Evolutionary conservation across 345 rosid genomes (phyloP).

Genomic region (Iberis pinnata): DNA sequence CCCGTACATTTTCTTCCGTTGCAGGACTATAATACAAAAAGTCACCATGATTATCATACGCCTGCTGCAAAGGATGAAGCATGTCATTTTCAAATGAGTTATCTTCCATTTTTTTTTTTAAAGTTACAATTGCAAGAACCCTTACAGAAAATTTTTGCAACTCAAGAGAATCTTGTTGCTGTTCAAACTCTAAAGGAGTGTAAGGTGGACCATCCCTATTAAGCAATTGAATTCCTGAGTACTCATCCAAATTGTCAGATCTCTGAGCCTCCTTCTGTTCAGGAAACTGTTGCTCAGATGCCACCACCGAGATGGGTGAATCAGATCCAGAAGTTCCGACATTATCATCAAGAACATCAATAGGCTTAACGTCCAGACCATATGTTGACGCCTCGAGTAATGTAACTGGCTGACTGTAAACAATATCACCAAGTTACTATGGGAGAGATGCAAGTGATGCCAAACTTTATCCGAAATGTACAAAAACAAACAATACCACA

Average conservation of each 20-base stretch:
- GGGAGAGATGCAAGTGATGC: too few species aligned
- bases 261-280: conserved; percentile 44
- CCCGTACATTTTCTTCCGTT: conserved; percentile 53
- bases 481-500: too few species aligned
- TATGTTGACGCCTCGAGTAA: conserved; percentile 39
- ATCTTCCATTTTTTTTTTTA: too few species aligned
- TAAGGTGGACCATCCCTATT: conserved; percentile 34
- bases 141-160: conserved; percentile 56
- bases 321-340: conserved; percentile 48
- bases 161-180: conserved; percentile 56
- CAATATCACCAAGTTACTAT: conserved; percentile 31
- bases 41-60: conserved; percentile 43
- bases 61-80: conserved; percentile 8
- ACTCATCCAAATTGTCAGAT: conserved; percentile 51
- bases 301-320: conserved; percentile 48
- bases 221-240: conserved; percentile 51
- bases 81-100: neutral
- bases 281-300: conserved; percentile 47
- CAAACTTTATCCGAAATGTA: too few species aligned
- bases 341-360: conserved; percentile 42
- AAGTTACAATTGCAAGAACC: conserved; percentile 9
- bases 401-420: conserved; percentile 45
- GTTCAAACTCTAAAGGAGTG: conserved; percentile 44
- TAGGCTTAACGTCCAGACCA: conserved; percentile 35
- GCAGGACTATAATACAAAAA: conserved; percentile 58